Evolutionary conservation across 768 basidiomycete genomes (phyloP), one percentile per base, ranked within the genome.

Genomic region (Russula virescens): DNA sequence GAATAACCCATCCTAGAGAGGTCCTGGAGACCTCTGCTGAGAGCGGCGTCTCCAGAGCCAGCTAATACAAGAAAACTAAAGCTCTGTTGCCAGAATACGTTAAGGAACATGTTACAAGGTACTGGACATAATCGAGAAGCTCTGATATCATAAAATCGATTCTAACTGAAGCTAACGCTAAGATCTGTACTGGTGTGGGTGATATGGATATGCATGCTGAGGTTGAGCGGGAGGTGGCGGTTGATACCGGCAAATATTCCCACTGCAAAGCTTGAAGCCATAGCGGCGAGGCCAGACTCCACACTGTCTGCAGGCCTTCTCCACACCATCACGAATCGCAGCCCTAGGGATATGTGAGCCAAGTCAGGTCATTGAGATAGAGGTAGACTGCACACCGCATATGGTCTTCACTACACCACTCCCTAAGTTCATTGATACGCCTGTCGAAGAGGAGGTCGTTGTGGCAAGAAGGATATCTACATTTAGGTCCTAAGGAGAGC

Each of bases 351-450:
- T 2, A 42, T 8, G 47, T 55, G 14, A 50, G 48, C 8, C 18
- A 43, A 14, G 0, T 18, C 4, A 2, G 7, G 11, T 26, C 9
- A 25, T 48, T 42, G 40, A 26, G 10, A 35, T 14, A 47, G 19
- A 26, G 26, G 13, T 1, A 19, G 6, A 35, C 11, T 23, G 16
- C 46, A 40, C 23, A 62, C 61, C 5, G 18, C 55, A 62, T 62
- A n/a, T 62, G 61, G 21, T n/a, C 6, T 2, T 42, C 26, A 23
- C 61, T 56, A 18, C 61, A 62, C 54, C 54, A 62, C 38, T 62
- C 61, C 40, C 61, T 42, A 19, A 11, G 8, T 16, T 55, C 47
- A 35, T 35, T 18, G 61, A 50, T 2, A 1, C 28, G 55, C 18
- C 19, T 13, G 49, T 62, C 61, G 5, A 56, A 35, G 47, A 50